Evolutionary conservation across 2,329 filamentous ascomycete genomes (phyloP), one percentile per base, ranked within the genome.

Genomic region (Coniochaeta hoffmannii): DNA sequence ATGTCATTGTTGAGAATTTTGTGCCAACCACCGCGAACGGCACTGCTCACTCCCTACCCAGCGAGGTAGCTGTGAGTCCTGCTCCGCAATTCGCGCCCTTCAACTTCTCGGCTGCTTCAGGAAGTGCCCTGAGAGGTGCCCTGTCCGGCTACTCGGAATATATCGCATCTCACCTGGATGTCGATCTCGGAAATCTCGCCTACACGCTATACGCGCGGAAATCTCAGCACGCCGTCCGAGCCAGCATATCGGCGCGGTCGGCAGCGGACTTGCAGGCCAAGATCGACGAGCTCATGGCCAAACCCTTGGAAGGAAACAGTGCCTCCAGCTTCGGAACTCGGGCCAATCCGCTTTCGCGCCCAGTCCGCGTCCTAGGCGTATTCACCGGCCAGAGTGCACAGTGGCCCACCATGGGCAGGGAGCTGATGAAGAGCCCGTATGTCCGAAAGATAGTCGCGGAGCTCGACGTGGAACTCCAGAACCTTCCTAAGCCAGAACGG

Each of bases 161-260:
- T 15, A 53, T 59, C 9, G 22, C 46, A 10, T 26, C 6, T 26
- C 50, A 55, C n/a, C 34, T 28, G 15, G 50, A 55, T 78, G 61
- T 80, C 76, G n/a, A 71, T 76, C 66, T 80, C 76, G 46, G 77
- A 79, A 35, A 81, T 77, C 68, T 81, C 76, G 17, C 78, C 76
- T 57, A 49, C 38, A 57, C 55, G 26, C 35, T 59, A 14, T 38
- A 51, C 59, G 3, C 11, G 30, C 9, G 36, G 36, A 3, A 55
- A 57, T 24, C 22, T 24, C 10, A 56, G 10, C 30, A 22, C 50
- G 19, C 26, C 6, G 28, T 30, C 8, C n/a, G 30, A 30, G 19
- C 41, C 19, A 31, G 14, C 17, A 10, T 41, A 12, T 8, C 30
- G 19, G 32, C 50, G 17, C 36, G 12, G 38, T 35, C 50, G 14